A percentile compares a stretch with the other conserved stretches of the same genome.
Conservation (phyloP, 2,329 filamentous ascomycete species). For the Scytalidium sp. region DNA sequence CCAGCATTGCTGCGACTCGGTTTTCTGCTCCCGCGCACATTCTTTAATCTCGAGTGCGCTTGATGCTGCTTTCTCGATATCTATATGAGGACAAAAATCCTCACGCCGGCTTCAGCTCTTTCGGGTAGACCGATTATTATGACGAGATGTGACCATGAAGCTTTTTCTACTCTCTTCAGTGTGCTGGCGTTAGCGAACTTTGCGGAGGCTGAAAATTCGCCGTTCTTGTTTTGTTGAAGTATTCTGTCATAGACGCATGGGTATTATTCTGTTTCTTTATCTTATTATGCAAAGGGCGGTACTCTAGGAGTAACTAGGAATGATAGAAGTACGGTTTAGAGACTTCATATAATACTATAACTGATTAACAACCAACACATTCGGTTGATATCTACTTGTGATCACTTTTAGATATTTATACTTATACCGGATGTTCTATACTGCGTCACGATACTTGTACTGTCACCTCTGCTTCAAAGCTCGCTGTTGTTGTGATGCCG, state of each 20-base stretch:
- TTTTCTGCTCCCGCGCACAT: no score
- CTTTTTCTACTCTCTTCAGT: constrained; percentile 14
- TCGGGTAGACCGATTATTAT: constrained; percentile 23
- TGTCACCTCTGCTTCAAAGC: no score
- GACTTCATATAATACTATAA: background rate
- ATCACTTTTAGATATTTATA: no score
- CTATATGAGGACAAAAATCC: no score
- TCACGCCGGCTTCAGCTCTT: background rate
- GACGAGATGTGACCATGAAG: constrained; percentile 27
- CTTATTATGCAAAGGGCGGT: constrained; percentile 5
- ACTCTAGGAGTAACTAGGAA: background rate
- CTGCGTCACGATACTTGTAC: no score
- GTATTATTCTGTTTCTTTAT: constrained; percentile 3
- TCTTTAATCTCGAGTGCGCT: no score
- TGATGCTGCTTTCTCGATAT: no score
- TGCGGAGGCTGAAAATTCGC: background rate
- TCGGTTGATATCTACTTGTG: no score
- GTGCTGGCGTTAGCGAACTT: background rate
- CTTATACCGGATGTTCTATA: no score
- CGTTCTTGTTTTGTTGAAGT: background rate
- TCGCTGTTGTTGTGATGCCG: no score
- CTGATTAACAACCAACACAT: background rate
- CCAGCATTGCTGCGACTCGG: no score
- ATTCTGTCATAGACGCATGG: background rate
- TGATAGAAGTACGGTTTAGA: background rate